phyloP scores from a whole-genome alignment of 495 filamentous ascomycete genomes.

The Penicillium lagena region DNA sequence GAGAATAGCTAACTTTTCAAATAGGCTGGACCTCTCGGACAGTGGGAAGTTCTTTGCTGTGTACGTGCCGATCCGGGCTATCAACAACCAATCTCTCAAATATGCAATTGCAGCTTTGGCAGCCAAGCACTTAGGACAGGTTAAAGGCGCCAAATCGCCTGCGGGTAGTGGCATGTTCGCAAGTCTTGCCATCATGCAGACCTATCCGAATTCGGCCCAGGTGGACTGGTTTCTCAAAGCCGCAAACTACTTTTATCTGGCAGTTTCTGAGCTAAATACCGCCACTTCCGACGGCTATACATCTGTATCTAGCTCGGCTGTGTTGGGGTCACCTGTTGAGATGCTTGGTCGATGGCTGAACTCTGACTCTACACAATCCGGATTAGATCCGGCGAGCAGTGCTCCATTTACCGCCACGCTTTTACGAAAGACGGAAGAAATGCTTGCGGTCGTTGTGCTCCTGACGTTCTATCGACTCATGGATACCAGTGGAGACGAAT shows the following conservation, averaged over 20 bases:
- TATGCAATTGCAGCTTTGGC: slow-evolving; percentile 32
- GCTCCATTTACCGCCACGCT: slow-evolving; percentile 3
- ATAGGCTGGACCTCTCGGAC: slow-evolving; percentile 36
- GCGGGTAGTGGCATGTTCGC: slow-evolving; percentile 19
- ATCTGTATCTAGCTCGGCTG: slow-evolving; percentile 24
- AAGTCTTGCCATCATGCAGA: slow-evolving; percentile 29
- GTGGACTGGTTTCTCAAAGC: slow-evolving; percentile 40
- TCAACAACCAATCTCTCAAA: slow-evolving; percentile 24
- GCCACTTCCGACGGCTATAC: slow-evolving; percentile 26
- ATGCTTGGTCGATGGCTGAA: slow-evolving; percentile 23
- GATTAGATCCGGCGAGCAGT: background rate
- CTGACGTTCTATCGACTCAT: slow-evolving; percentile 29
- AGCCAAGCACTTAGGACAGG: slow-evolving; percentile 34
- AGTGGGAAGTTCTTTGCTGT: slow-evolving; percentile 31
- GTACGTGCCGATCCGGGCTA: slow-evolving; percentile 32
- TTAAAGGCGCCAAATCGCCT: slow-evolving; percentile 26
- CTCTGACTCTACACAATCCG: slow-evolving; percentile 2
- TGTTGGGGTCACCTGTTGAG: slow-evolving; percentile 31
- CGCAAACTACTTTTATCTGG: slow-evolving; percentile 37
- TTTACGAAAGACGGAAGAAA: slow-evolving; percentile 24
- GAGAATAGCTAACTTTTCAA: slow-evolving; percentile 1
- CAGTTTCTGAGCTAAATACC: slow-evolving; percentile 22
- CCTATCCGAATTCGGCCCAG: slow-evolving; percentile 29
- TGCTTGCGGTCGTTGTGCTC: slow-evolving; percentile 22
- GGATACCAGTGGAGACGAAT: slow-evolving; percentile 27